Evolutionary conservation across 1,139 yeast species (phyloP), one percentile per base, ranked within the genome.

Genomic region (Candida dubliniensis): DNA sequence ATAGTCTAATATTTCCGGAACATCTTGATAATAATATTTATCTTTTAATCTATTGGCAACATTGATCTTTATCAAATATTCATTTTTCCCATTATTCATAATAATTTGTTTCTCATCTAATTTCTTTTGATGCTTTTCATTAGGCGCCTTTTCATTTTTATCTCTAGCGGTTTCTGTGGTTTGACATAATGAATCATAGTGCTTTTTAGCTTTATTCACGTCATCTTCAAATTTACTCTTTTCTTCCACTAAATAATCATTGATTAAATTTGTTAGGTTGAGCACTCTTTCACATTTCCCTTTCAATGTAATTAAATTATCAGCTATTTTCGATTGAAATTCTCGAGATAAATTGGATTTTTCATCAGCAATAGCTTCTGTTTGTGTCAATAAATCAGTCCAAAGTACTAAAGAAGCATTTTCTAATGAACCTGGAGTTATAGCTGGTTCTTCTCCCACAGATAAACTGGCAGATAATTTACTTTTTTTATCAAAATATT

Each of bases 391-490:
- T 11, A 93, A 80, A 53, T 89, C 96, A 39, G 82, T 87, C 99
- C 99, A 93, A 4, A 96, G 81, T n/a, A 89, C 96, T 52, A 91
- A 67, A n/a, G 89, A 77, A 0, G 97, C 96, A 51, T 88, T 79
- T 59, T 95, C 99, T 42, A 93, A 70, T 0, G 97, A 90, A 0
- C 99, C 99, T 0, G 99, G 98, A 0, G 99, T 93, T 44, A 88
- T 78, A 38, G 82, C 79, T 0, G 99, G 99, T 25, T 80, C 79
- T 51, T 89, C 96, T 25, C 99, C 99, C 7, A 95, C 99, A 32
- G 93, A 82, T 31, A 95, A 66, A 18, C 69, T 65, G 0, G 95
- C 79, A 25, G 89, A 74, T 10, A 75, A 64, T 55, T 80, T 81
- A 35, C 96, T 85, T 60, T 91, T 89, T 63, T 81, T 86, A 47